phyloP scores from a whole-genome alignment of 2,329 filamentous ascomycete genomes.

The Talaromyces marneffei region DNA sequence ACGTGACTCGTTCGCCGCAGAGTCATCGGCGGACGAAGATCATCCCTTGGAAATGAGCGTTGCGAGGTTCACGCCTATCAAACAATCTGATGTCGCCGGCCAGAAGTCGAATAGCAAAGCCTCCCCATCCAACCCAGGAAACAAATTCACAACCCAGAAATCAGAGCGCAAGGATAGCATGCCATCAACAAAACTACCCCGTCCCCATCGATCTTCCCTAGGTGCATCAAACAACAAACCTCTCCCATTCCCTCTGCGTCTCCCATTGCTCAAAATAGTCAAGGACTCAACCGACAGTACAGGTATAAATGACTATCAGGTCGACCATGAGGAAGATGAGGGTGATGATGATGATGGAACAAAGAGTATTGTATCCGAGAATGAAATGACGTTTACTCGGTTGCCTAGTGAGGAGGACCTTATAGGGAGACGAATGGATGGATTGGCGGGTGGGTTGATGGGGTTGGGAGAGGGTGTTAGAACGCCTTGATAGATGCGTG shows the following conservation, averaged over 20 bases:
- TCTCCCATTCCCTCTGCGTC: background rate
- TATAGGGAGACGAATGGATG: slow-evolving; percentile 29
- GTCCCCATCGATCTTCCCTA: background rate
- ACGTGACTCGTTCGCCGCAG: slow-evolving; percentile 39
- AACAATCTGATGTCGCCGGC: background rate
- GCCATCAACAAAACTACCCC: background rate
- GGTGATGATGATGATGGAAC: background rate
- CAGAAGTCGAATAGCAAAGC: background rate
- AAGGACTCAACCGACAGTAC: background rate
- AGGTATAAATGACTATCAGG: background rate
- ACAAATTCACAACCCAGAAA: background rate
- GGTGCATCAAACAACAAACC: background rate
- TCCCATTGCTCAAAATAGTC: background rate
- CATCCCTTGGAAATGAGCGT: slow-evolving; percentile 71
- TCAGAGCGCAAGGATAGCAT: background rate
- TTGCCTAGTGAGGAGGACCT: slow-evolving; percentile 54
- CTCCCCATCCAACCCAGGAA: background rate
- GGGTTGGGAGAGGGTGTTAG: slow-evolving; percentile 16
- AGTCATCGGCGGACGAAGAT: slow-evolving; percentile 76
- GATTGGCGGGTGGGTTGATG: slow-evolving; percentile 17
- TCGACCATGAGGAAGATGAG: background rate
- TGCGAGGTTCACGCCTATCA: slow-evolving; percentile 31
- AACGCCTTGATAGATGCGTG: slow-evolving; percentile 13
- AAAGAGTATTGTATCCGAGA: background rate
- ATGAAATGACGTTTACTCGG: slow-evolving; percentile 30